Conservation (phyloP, 78 protist species). For the Speleostelium caveatum region DNA sequence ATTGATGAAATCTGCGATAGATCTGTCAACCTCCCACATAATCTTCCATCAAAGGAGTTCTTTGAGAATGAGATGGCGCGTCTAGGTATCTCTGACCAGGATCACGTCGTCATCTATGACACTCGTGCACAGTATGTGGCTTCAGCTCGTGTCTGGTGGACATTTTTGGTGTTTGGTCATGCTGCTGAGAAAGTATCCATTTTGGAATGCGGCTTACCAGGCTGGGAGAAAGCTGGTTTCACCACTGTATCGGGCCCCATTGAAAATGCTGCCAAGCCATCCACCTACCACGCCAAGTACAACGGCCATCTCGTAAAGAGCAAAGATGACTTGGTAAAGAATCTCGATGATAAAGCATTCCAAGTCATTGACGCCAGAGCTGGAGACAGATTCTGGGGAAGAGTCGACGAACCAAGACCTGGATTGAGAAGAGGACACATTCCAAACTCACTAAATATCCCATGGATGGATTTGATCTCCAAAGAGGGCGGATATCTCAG, state of each 20-base stretch:
- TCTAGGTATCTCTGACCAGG: conserved; percentile 64
- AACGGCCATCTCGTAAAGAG: conserved; percentile 14
- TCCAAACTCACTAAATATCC: conserved; percentile 59
- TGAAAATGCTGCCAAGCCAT: neutral
- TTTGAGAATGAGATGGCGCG: conserved; percentile 19
- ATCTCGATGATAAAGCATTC: conserved; percentile 4
- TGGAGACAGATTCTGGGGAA: conserved; percentile 75
- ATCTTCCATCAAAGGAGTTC: conserved; percentile 38
- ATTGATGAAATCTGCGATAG: conserved; percentile 73
- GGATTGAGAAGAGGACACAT: conserved; percentile 78
- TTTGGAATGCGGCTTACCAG: conserved; percentile 61
- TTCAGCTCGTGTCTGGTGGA: conserved; percentile 84
- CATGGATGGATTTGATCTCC: conserved; percentile 27
- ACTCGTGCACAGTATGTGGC: conserved; percentile 71
- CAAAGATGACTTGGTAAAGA: neutral
- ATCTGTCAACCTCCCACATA: conserved; percentile 69
- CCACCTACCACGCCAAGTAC: conserved; percentile 24
- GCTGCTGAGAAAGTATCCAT: conserved; percentile 7
- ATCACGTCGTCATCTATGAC: conserved; percentile 77
- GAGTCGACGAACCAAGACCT: conserved; percentile 81
- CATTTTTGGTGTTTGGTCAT: conserved; percentile 59
- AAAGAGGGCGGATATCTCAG: conserved; percentile 34
- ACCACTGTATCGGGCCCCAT: conserved; percentile 17
- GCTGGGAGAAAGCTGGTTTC: conserved; percentile 41
- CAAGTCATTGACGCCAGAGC: conserved; percentile 75